Percentiles rank a stretch among this genome's conserved stretches.
Evolutionary conservation across 1,284 basidiomycete species (phyloP).

Genomic region (Pseudozyma hubeiensis): DNA sequence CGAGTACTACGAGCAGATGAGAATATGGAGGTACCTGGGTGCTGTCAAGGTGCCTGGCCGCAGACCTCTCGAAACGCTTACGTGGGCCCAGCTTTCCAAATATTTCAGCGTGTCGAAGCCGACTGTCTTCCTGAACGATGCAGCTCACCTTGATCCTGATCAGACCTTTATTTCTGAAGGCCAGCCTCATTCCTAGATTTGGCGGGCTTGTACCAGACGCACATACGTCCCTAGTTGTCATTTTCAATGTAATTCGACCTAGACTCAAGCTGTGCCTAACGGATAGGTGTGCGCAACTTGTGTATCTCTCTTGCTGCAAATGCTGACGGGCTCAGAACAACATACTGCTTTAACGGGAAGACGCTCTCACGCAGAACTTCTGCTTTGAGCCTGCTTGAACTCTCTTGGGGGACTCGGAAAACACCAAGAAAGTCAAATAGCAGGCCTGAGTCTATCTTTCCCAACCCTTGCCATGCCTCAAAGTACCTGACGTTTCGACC

Average conservation of each 20-base stretch:
- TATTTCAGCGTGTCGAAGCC: background rate
- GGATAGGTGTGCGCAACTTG: background rate
- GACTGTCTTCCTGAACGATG: conserved; percentile 11
- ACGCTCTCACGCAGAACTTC: background rate
- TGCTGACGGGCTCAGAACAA: conserved; percentile 1
- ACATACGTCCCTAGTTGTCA: too few species aligned
- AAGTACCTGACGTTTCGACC: background rate
- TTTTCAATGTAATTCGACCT: too few species aligned
- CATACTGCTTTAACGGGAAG: background rate
- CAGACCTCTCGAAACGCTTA: background rate
- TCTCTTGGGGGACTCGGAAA: background rate
- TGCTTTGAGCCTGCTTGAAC: background rate
- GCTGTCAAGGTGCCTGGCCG: background rate
- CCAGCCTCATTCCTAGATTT: background rate
- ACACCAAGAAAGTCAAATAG: conserved; percentile 3
- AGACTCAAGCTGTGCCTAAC: background rate
- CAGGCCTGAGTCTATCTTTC: background rate
- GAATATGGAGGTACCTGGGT: conserved; percentile 16
- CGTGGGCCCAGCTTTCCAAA: background rate
- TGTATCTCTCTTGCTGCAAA: background rate
- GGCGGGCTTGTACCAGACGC: background rate
- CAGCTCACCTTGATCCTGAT: conserved; percentile 12
- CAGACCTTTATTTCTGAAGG: background rate
- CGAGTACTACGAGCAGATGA: background rate
- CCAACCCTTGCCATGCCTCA: conserved; percentile 6